phyloP scores from a whole-genome alignment of 164 flowering plant genomes.

The Protea cynaroides region DNA sequence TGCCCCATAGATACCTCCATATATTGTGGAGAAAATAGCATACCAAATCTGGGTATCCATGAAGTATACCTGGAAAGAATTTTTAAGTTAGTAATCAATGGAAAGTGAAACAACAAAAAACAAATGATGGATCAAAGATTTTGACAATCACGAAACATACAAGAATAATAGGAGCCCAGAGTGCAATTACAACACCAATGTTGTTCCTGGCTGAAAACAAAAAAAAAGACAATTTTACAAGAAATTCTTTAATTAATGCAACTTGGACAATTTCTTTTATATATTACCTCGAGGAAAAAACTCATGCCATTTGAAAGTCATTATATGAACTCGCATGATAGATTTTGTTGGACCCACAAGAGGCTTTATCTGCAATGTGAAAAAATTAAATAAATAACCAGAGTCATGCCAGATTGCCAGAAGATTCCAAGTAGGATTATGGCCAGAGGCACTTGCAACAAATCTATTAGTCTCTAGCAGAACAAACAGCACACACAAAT shows the following conservation, averaged over 20 bases:
- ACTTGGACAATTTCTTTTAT: too few species aligned
- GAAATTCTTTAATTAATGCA: too few species aligned
- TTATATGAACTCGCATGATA: constrained; percentile 52
- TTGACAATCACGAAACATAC: constrained; percentile 33
- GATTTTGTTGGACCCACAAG: constrained; percentile 76
- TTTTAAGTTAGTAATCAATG: constrained; percentile 1
- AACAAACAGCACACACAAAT: too few species aligned
- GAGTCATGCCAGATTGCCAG: too few species aligned
- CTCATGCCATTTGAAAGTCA: constrained; percentile 76
- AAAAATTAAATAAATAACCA: too few species aligned
- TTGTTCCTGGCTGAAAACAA: constrained; percentile 74
- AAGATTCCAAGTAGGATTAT: too few species aligned
- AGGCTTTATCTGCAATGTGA: constrained; percentile 65
- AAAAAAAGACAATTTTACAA: neutral
- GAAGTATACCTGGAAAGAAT: constrained; percentile 71
- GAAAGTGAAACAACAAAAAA: too few species aligned
- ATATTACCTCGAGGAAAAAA: constrained; percentile 88
- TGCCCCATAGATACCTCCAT: constrained; percentile 98
- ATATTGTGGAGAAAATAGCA: constrained; percentile 92
- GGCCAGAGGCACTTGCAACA: too few species aligned
- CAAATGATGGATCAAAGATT: too few species aligned
- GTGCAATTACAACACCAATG: constrained; percentile 87
- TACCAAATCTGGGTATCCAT: constrained; percentile 99
- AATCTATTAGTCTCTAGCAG: too few species aligned
- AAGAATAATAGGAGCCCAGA: constrained; percentile 97